A percentile compares a stretch with the other conserved stretches of the same genome.
Evolutionary conservation across 2,329 filamentous ascomycete genomes (phyloP).

Genomic region (Hypoxylon rubiginosum): DNA sequence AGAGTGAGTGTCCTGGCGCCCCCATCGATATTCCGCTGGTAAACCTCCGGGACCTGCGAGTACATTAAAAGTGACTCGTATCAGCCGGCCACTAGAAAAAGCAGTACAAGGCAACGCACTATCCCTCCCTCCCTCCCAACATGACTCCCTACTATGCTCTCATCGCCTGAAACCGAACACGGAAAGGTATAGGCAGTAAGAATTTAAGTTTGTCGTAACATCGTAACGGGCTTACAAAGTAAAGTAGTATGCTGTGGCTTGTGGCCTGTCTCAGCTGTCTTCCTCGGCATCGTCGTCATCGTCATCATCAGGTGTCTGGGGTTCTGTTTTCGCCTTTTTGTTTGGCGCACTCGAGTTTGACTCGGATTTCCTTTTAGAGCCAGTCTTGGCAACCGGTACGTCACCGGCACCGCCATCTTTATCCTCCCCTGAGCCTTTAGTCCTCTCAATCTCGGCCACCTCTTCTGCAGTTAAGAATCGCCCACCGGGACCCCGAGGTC

Average conservation of each 20-base stretch:
- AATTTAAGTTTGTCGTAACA: conserved; percentile 53
- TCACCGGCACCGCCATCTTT: conserved; percentile 54
- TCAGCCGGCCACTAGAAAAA: conserved; percentile 38
- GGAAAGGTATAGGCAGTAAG: conserved; percentile 50
- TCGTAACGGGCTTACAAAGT: conserved; percentile 53
- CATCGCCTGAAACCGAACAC: conserved; percentile 45
- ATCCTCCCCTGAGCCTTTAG: conserved; percentile 61
- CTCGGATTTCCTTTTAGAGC: conserved; percentile 73
- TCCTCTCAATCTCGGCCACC: conserved; percentile 87
- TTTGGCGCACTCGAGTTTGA: conserved; percentile 61
- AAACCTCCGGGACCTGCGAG: conserved; percentile 37
- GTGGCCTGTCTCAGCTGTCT: conserved; percentile 54
- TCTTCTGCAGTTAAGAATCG: conserved; percentile 97
- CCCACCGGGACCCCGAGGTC: conserved; percentile 92
- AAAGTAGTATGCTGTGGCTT: conserved; percentile 38
- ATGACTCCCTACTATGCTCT: conserved; percentile 50
- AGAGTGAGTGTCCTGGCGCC: conserved; percentile 54
- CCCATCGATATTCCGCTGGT: conserved; percentile 45
- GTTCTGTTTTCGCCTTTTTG: conserved; percentile 65
- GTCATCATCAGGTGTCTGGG: conserved; percentile 60
- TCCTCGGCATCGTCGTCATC: conserved; percentile 61
- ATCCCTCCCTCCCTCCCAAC: conserved; percentile 41
- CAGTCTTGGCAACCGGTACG: conserved; percentile 53
- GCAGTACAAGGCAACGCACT: conserved; percentile 47
- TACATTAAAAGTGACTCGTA: conserved; percentile 30